Conservation (phyloP, 768 basidiomycete species). For the Lyophyllum semitale region DNA sequence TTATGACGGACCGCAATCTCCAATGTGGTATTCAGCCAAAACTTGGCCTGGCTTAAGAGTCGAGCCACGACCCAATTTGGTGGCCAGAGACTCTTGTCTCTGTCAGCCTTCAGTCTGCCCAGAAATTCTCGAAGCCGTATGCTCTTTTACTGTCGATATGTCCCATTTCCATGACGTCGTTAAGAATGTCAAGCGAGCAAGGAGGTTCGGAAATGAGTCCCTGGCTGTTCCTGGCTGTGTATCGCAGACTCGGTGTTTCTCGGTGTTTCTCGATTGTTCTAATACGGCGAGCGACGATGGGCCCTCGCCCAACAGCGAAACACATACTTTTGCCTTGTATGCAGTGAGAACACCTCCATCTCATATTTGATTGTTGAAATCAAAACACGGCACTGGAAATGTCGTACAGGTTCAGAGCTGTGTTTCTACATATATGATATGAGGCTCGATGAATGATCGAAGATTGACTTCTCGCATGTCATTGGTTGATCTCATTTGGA, state of each 20-base stretch:
- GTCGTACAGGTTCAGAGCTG: neutral
- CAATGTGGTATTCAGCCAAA: neutral
- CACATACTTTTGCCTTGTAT: too few relatives aligned
- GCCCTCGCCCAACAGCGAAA: neutral
- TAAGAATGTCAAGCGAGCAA: neutral
- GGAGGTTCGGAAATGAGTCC: neutral
- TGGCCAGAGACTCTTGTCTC: neutral
- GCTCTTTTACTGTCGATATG: neutral
- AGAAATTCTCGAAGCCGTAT: neutral
- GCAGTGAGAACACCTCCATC: neutral
- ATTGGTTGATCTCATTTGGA: too few relatives aligned
- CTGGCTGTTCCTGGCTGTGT: too few relatives aligned
- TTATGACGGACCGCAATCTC: neutral
- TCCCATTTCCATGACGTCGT: neutral
- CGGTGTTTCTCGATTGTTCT: neutral
- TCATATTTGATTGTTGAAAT: constrained; percentile 7
- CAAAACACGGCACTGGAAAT: neutral
- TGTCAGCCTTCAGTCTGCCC: neutral
- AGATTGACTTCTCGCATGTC: too few relatives aligned
- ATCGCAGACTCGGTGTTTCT: too few relatives aligned
- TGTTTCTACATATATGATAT: neutral
- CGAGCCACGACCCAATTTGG: neutral
- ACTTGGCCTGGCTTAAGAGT: neutral
- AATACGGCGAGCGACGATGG: neutral
- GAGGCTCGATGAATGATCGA: too few relatives aligned